Evolutionary conservation across 2,329 filamentous ascomycete genomes (phyloP).

Genomic region (Graphilbum fragrans): DNA sequence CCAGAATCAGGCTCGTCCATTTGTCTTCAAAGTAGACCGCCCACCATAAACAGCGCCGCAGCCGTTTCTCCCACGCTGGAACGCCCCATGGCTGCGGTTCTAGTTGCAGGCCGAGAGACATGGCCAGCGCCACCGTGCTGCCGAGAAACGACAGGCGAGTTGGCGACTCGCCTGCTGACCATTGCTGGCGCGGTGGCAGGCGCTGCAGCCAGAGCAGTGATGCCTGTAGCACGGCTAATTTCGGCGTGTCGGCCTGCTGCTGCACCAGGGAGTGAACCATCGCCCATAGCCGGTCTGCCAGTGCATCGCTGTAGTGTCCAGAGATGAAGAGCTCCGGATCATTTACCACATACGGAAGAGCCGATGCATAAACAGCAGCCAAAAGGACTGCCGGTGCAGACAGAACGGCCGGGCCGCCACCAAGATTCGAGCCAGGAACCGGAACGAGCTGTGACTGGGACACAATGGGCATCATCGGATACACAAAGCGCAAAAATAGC

Average conservation of each 20-base stretch:
- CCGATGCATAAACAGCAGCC: neutral
- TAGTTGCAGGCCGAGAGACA: neutral
- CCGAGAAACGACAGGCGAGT: neutral
- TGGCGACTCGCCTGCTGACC: neutral
- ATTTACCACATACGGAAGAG: neutral
- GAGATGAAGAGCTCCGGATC: neutral
- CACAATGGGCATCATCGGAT: neutral
- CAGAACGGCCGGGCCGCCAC: no score
- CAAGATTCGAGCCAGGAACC: no score
- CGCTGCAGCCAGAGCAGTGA: neutral
- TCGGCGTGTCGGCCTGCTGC: neutral
- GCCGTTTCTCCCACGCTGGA: conserved; percentile 1
- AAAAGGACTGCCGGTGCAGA: neutral
- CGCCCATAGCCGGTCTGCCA: neutral
- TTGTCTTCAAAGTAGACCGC: neutral
- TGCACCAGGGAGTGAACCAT: neutral
- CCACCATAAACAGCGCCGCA: conserved; percentile 1
- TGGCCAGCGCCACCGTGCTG: neutral
- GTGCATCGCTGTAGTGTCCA: neutral
- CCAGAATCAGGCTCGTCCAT: conserved; percentile 1
- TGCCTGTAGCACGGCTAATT: neutral
- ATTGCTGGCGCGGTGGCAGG: neutral
- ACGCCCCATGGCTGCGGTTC: neutral
- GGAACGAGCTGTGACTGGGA: neutral
- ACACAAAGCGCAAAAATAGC: neutral